A percentile compares a stretch with the other conserved stretches of the same genome.
Evolutionary conservation across 2,329 filamentous ascomycete species (phyloP).

Genomic region (Hypoxylon sp.): DNA sequence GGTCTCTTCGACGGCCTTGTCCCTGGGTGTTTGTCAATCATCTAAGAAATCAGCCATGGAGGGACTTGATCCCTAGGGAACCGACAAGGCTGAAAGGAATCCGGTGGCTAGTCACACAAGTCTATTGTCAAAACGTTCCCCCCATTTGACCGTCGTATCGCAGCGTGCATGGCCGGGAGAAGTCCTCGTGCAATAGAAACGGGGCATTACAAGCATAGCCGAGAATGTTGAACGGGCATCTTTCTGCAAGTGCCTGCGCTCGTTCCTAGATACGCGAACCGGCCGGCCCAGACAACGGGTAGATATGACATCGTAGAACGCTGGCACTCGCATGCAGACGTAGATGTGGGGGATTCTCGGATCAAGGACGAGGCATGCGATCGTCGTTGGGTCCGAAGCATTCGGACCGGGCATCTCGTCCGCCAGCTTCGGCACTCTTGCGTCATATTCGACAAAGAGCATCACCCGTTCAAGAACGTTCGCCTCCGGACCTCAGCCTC

Average conservation of each 20-base stretch:
- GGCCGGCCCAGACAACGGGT: conserved; percentile 43
- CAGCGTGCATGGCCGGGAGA: conserved; percentile 49
- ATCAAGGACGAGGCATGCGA: conserved; percentile 32
- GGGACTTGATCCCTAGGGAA: conserved; percentile 40
- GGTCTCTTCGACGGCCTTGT: conserved; percentile 31
- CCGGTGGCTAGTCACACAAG: conserved; percentile 34
- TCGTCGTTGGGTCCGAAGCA: conserved; percentile 35
- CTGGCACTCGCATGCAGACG: conserved; percentile 27
- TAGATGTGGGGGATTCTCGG: conserved; percentile 33
- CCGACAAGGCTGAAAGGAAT: conserved; percentile 50
- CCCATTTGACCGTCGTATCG: conserved; percentile 47
- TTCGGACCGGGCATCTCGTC: conserved; percentile 37
- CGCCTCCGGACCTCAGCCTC: conserved; percentile 81
- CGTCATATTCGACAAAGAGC: conserved; percentile 30
- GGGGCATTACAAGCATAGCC: conserved; percentile 45
- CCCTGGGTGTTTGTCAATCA: conserved; percentile 36
- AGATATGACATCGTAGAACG: conserved; percentile 42
- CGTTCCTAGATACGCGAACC: conserved; percentile 44
- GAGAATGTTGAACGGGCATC: conserved; percentile 34
- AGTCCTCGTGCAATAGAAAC: conserved; percentile 47
- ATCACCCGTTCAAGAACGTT: conserved; percentile 68
- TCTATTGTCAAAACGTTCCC: conserved; percentile 31
- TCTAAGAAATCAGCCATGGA: conserved; percentile 45
- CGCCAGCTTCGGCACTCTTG: conserved; percentile 32
- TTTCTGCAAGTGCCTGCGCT: conserved; percentile 41